These are phyloP conservation scores for Juglanconis juglandina DNA, from an alignment of 2,329 filamentous ascomycete genomes.

Conservation along the genomic window DNA sequence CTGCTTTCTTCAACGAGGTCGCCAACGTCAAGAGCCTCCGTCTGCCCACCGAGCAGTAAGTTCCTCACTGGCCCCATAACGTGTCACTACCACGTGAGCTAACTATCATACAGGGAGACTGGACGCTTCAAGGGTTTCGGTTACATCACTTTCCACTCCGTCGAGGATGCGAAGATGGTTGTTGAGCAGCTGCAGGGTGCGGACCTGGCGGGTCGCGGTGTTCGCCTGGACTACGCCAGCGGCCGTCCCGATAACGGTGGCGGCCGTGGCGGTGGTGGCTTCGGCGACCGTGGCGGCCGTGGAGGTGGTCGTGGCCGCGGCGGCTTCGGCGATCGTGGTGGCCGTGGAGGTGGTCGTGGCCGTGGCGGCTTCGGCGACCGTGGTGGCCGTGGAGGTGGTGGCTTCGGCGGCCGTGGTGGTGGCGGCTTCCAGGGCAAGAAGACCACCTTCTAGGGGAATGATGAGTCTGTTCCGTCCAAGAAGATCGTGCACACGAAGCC, in stretches of 20 bases:
- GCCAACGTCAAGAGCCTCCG: slow-evolving; percentile 74
- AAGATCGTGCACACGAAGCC: not conserved
- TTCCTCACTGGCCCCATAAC: slow-evolving; percentile 19
- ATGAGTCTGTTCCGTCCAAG: not conserved
- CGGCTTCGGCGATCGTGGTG: slow-evolving; percentile 38
- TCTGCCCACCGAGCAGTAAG: slow-evolving; percentile 78
- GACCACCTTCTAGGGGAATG: slow-evolving; percentile 59
- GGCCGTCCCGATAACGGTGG: slow-evolving; percentile 51
- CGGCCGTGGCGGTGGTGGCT: slow-evolving; percentile 45
- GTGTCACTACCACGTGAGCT: slow-evolving; percentile 20
- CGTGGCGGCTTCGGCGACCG: slow-evolving; percentile 42
- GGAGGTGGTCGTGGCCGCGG: slow-evolving; percentile 46
- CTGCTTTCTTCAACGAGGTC: slow-evolving; percentile 69
- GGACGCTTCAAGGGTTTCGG: slow-evolving; percentile 89
- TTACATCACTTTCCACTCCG: slow-evolving; percentile 77
- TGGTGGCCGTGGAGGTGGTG: slow-evolving; percentile 32
- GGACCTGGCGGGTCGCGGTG: slow-evolving; percentile 67
- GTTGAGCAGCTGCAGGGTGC: slow-evolving; percentile 59
- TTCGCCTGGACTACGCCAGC: slow-evolving; percentile 81
- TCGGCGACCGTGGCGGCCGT: slow-evolving; percentile 47
- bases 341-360: slow-evolving; percentile 46
- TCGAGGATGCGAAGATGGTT: slow-evolving; percentile 79
- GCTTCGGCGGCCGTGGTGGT: slow-evolving; percentile 24
- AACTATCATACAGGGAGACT: slow-evolving; percentile 55
- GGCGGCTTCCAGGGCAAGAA: slow-evolving; percentile 73